These are phyloP conservation scores for Lactuca saligna DNA, from an alignment of 129 eudicot genomes.

Conservation along the genomic window DNA sequence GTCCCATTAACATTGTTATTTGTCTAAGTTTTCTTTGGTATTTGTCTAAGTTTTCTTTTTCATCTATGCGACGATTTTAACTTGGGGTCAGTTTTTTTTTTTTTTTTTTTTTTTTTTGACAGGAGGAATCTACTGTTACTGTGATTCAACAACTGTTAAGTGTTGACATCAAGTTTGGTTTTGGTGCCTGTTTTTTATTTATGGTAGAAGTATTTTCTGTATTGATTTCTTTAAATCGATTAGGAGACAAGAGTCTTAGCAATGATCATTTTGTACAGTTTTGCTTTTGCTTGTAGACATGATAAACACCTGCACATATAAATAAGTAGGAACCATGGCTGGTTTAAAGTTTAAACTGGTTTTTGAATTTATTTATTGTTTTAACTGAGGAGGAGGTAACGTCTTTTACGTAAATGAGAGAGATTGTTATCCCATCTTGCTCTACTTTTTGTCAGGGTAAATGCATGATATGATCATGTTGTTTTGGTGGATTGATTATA, in stretches of 20 bases:
- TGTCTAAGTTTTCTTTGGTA: too few relatives aligned
- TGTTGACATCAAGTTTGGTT: not conserved
- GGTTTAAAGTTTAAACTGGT: not conserved
- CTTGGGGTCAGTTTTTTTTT: not conserved
- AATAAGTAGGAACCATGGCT: conserved; percentile 24
- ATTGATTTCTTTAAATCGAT: not conserved
- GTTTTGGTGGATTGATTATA: too few relatives aligned
- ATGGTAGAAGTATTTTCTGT: not conserved
- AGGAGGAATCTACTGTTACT: conserved; percentile 11
- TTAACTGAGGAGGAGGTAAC: not conserved
- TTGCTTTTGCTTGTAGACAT: conserved; percentile 3
- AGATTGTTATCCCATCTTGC: too few relatives aligned
- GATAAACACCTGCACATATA: conserved; percentile 21
- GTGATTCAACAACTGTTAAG: not conserved
- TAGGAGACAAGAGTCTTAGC: not conserved
- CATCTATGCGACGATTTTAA: not conserved
- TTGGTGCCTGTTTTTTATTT: not conserved
- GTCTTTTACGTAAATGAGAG: too few relatives aligned
- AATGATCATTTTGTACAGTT: conserved; percentile 25
- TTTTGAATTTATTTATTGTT: not conserved
- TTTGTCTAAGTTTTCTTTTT: too few relatives aligned
- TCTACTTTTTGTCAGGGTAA: too few relatives aligned
- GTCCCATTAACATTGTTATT: too few relatives aligned
- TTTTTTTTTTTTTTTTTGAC: conserved; percentile 4
- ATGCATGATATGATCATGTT: too few relatives aligned